These are phyloP conservation scores for Thermochaetoides thermophila DNA, from an alignment of 495 filamentous ascomycete species.

Conservation along the genomic window DNA sequence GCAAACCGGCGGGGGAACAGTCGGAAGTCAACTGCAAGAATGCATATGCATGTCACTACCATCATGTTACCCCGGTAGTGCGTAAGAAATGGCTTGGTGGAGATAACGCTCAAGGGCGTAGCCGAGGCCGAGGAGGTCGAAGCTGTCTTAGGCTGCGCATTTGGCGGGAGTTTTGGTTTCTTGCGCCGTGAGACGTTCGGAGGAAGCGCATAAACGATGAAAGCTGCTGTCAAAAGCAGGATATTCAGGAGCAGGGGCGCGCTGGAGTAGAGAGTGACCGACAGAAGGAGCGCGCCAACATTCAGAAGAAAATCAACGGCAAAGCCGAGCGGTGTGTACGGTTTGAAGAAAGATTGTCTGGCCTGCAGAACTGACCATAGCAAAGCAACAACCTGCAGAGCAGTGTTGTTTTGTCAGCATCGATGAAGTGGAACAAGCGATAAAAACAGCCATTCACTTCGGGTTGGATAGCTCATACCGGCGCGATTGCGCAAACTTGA, in stretches of 20 bases:
- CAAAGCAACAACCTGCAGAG: slow-evolving; percentile 63
- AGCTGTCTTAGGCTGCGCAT: slow-evolving; percentile 19
- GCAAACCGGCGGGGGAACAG: slow-evolving; percentile 89
- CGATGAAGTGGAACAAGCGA: neutral
- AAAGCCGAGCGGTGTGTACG: slow-evolving; percentile 51
- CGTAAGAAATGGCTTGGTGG: slow-evolving; percentile 81
- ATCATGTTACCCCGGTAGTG: slow-evolving; percentile 85
- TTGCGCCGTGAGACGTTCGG: slow-evolving; percentile 26
- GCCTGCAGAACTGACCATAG: slow-evolving; percentile 86
- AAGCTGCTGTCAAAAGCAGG: slow-evolving; percentile 56
- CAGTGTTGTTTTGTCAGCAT: slow-evolving; percentile 3
- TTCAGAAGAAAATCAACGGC: slow-evolving; percentile 77
- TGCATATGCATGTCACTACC: slow-evolving; percentile 79
- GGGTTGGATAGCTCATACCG: slow-evolving; percentile 40
- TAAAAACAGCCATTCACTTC: neutral
- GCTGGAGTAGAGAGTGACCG: slow-evolving; percentile 72
- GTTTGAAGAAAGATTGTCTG: slow-evolving; percentile 69
- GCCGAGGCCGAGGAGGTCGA: too few species aligned
- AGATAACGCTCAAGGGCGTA: slow-evolving; percentile 37
- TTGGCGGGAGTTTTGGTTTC: slow-evolving; percentile 43
- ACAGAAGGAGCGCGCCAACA: slow-evolving; percentile 64
- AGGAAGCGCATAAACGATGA: slow-evolving; percentile 41
- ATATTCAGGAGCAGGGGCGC: slow-evolving; percentile 59
- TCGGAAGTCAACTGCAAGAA: slow-evolving; percentile 92
- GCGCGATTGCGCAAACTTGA: slow-evolving; percentile 63